A percentile compares a stretch with the other conserved stretches of the same genome.
These are phyloP conservation scores for Aspergillus tamarii DNA, from an alignment of 2,329 filamentous ascomycete species.

Conservation along the genomic window DNA sequence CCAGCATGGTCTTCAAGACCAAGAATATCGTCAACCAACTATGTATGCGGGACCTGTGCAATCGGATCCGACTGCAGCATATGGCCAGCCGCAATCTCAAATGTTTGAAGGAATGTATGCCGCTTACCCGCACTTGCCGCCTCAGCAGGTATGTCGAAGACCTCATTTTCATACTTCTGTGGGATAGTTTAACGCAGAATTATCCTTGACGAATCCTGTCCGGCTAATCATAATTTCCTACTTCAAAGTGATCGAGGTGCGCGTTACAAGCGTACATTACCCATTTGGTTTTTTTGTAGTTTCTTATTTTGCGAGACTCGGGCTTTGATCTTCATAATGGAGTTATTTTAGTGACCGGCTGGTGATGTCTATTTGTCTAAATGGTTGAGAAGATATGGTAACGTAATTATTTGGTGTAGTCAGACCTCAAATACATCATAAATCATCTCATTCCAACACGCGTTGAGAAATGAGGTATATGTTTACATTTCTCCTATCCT, in stretches of 20 bases:
- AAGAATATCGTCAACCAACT: conserved; percentile 77
- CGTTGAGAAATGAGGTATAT: background rate
- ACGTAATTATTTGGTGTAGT: background rate
- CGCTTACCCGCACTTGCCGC: conserved; percentile 73
- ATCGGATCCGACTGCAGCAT: conserved; percentile 69
- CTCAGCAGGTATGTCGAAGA: conserved; percentile 71
- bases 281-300: background rate
- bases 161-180: background rate
- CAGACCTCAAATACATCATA: background rate
- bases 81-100: conserved; percentile 72
- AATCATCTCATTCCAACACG: background rate
- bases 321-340: background rate
- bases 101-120: conserved; percentile 91
- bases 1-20: conserved; percentile 68
- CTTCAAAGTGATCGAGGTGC: background rate
- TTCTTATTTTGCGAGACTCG: background rate
- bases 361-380: background rate
- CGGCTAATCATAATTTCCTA: background rate
- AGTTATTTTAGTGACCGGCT: background rate
- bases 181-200: background rate
- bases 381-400: background rate
- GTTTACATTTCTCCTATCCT: background rate
- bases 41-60: conserved; percentile 85
- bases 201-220: background rate
- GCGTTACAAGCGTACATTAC: background rate